phyloP scores from a whole-genome alignment of 305 asterid species.

The Fraxinus xanthoxyloides region DNA sequence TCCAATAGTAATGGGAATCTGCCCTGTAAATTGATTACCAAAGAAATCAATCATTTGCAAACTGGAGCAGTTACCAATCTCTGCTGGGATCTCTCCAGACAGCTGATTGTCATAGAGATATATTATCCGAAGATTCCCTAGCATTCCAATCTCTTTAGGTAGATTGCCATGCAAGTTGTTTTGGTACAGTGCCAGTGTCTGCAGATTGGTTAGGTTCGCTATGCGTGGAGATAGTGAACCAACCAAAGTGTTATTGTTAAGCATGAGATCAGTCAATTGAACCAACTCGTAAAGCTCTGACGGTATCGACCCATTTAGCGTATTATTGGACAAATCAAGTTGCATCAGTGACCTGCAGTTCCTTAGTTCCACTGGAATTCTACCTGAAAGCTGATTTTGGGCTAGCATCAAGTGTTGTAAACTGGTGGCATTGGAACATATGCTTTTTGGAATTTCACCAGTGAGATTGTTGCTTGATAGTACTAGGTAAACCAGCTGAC shows the following conservation, averaged over 20 bases:
- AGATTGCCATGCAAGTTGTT: conserved; percentile 56
- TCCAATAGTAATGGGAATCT: conserved; percentile 67
- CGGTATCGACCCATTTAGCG: conserved; percentile 68
- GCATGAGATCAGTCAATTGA: conserved; percentile 64
- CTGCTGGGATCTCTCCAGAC: conserved; percentile 71
- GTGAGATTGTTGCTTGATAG: conserved; percentile 68
- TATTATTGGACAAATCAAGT: conserved; percentile 83
- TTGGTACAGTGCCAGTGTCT: conserved; percentile 64
- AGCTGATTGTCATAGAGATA: conserved; percentile 73
- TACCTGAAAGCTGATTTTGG: conserved; percentile 55
- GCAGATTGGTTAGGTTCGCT: conserved; percentile 63
- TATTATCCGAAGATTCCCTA: conserved; percentile 54
- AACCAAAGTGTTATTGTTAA: conserved; percentile 69
- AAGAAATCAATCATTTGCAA: conserved; percentile 76
- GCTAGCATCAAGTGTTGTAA: conserved; percentile 61
- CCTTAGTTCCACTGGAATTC: conserved; percentile 50
- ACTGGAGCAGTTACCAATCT: conserved; percentile 73
- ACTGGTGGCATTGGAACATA: conserved; percentile 61
- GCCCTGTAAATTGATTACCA: conserved; percentile 69
- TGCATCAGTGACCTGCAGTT: conserved; percentile 55
- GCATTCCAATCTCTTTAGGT: conserved; percentile 77
- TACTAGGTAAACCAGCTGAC: conserved; percentile 47
- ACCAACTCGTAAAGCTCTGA: conserved; percentile 54
- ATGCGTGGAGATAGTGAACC: conserved; percentile 61
- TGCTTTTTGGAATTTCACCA: conserved; percentile 46